phyloP scores from a whole-genome alignment of 257 asterid species.

The Solanum pimpinellifolium region DNA sequence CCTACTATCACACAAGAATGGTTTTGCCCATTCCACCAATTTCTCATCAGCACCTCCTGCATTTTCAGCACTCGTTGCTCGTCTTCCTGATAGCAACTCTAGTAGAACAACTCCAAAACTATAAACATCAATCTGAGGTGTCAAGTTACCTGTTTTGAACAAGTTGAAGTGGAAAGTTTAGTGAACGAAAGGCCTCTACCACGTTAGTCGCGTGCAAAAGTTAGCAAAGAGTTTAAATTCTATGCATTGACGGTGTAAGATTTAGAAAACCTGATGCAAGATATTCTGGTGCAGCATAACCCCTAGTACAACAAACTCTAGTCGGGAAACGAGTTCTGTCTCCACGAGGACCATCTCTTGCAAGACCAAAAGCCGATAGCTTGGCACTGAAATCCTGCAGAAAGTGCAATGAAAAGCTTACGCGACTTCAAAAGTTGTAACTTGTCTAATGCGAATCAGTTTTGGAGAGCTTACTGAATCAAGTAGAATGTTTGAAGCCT shows the following conservation, averaged over 20 bases:
- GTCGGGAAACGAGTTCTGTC: slow-evolving; percentile 67
- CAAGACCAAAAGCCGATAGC: slow-evolving; percentile 68
- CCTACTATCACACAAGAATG: slow-evolving; percentile 32
- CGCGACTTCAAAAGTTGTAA: neutral
- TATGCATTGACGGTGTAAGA: neutral
- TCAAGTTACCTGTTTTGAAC: slow-evolving; percentile 22
- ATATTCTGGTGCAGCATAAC: slow-evolving; percentile 80
- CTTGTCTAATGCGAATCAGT: neutral
- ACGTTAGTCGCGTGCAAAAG: neutral
- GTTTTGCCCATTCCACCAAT: slow-evolving; percentile 61
- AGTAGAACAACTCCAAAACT: slow-evolving; percentile 32
- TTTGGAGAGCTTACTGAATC: slow-evolving; percentile 34
- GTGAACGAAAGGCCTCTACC: neutral
- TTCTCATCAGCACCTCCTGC: slow-evolving; percentile 41
- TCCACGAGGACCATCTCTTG: slow-evolving; percentile 60
- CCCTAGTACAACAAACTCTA: slow-evolving; percentile 51
- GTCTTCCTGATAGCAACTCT: slow-evolving; percentile 30
- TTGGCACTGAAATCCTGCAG: slow-evolving; percentile 58
- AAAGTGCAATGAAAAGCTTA: neutral
- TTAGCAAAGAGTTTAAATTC: neutral
- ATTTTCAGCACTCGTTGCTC: slow-evolving; percentile 46
- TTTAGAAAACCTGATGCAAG: slow-evolving; percentile 39
- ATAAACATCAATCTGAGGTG: slow-evolving; percentile 39
- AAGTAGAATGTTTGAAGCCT: slow-evolving; percentile 53
- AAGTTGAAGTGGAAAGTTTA: neutral